A percentile compares a stretch with the other conserved stretches of the same genome.
Conservation (phyloP, 139 green algal species). For the Pseudopediastrum boryanum region DNA sequence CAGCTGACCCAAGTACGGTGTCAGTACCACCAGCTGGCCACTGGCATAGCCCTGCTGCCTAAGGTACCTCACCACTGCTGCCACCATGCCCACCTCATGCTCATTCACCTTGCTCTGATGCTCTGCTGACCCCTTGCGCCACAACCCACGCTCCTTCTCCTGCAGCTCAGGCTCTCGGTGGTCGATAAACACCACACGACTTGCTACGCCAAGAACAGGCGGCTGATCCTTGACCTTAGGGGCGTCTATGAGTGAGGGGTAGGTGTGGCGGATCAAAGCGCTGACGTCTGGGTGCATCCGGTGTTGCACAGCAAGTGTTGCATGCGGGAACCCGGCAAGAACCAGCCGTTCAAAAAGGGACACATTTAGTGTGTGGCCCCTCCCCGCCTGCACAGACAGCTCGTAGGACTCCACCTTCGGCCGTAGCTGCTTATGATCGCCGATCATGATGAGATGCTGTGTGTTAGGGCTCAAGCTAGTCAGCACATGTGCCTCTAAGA, state of each 20-base stretch:
- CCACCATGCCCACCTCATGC: conserved; percentile 60
- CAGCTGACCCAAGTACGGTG: conserved; percentile 84
- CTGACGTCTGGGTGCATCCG: conserved; percentile 77
- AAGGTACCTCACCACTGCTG: conserved; percentile 60
- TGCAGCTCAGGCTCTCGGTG: conserved; percentile 23
- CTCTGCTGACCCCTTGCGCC: conserved; percentile 20
- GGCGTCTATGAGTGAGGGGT: conserved; percentile 50
- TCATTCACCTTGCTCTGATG: conserved; percentile 54
- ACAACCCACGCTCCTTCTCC: neutral
- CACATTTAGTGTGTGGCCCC: conserved; percentile 72
- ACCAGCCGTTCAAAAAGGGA: conserved; percentile 88
- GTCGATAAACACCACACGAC: conserved; percentile 24
- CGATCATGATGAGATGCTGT: conserved; percentile 80
- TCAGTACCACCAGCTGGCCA: conserved; percentile 75
- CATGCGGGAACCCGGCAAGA: conserved; percentile 45
- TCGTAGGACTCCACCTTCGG: conserved; percentile 75
- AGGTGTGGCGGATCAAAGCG: conserved; percentile 47
- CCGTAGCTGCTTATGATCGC: conserved; percentile 79
- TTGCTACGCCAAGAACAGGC: conserved; percentile 45
- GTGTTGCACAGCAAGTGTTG: conserved; percentile 67
- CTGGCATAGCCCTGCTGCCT: conserved; percentile 66
- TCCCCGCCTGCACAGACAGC: conserved; percentile 54
- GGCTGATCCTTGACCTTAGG: conserved; percentile 22
- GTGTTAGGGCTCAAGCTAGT: conserved; percentile 58
- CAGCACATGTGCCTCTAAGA: conserved; percentile 81